Base-by-base conservation (phyloP, 23 red algal species). In the Pyropia haitanensis region DNA sequence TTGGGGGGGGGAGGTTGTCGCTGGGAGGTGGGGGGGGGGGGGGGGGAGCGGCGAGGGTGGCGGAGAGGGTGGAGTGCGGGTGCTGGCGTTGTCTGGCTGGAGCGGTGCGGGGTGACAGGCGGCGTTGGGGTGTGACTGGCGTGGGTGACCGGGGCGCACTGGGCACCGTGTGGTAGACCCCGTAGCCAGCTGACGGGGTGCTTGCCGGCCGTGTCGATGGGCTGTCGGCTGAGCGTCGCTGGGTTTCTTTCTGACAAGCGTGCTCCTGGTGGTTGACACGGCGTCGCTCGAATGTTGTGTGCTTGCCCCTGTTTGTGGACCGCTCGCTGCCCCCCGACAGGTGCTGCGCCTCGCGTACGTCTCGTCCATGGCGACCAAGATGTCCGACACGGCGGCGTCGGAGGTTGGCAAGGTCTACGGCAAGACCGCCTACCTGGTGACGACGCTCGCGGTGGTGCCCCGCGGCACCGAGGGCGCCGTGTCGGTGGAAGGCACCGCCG, bases 391-490 rank as follows among this genome's bases (percentile, higher is more conserved):
- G 27, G 49, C 85, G 5, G 63, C 78, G 5, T 91, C 74, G 21
- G 93, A 97, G 65, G 90, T 97, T 70, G 93, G 93, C 51, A 97
- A 97, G 61, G 93, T 73, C 33, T 97, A 82, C 63, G 93, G 93
- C 7, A 84, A 61, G 48, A 74, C 31, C 14, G 90, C 93, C n/a
- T 88, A 76, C 60, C 61, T 87, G 52, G 52, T 97, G 3, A 97
- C 85, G 20, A 85, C 71, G 8, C 73, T 85, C 29, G 49, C 87
- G 59, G 26, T 25, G 0, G 93, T 97, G 18, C 27, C 71, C 15
- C 71, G 68, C 9, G 93, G 93, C 18, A 90, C 85, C 65, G 93
- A 97, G 55, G 93, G 93, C 18, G 93, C 85, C 53, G 74, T 97
- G 14, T 91, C 85, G 49, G 26, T 85, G 23, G 93, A 97, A 75